Evolutionary conservation across 2,329 filamentous ascomycete species (phyloP).

Genomic region (Pestalotiopsis fici): DNA sequence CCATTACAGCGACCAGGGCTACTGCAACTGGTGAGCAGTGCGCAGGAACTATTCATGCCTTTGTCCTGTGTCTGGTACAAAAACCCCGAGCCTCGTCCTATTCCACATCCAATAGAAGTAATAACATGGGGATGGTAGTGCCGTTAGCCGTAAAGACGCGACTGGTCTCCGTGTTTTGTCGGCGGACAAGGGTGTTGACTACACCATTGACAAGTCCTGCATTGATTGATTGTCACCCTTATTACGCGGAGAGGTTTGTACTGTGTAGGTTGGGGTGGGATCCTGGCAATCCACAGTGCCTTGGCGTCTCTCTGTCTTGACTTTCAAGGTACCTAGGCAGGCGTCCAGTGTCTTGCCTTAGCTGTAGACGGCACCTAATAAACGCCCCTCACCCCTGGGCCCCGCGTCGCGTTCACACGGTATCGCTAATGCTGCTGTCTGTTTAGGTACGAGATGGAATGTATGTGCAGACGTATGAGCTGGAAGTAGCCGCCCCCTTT

Average conservation of each 20-base stretch:
- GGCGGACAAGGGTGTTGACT: not conserved
- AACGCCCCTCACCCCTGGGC: not conserved
- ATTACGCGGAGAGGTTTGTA: not conserved
- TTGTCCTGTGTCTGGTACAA: not conserved
- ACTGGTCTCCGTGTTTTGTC: not conserved
- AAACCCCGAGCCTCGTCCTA: not conserved
- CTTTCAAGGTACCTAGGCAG: not conserved
- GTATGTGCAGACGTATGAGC: no score
- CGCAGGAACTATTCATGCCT: not conserved
- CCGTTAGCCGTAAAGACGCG: not conserved
- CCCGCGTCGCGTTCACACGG: not conserved
- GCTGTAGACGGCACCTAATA: not conserved
- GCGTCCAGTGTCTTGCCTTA: not conserved
- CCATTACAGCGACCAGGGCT: conserved; percentile 51
- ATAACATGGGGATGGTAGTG: not conserved
- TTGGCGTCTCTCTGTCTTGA: not conserved
- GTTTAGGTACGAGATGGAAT: not conserved
- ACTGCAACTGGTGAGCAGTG: not conserved
- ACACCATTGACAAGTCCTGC: not conserved
- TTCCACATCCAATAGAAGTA: not conserved
- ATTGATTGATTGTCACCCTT: not conserved
- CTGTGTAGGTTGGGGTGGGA: not conserved
- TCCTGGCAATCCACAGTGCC: not conserved
- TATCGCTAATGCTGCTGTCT: not conserved
- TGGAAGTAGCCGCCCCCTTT: not conserved